These are phyloP conservation scores for Penicillium sp. DNA, from an alignment of 2,329 filamentous ascomycete genomes.

Conservation along the genomic window DNA sequence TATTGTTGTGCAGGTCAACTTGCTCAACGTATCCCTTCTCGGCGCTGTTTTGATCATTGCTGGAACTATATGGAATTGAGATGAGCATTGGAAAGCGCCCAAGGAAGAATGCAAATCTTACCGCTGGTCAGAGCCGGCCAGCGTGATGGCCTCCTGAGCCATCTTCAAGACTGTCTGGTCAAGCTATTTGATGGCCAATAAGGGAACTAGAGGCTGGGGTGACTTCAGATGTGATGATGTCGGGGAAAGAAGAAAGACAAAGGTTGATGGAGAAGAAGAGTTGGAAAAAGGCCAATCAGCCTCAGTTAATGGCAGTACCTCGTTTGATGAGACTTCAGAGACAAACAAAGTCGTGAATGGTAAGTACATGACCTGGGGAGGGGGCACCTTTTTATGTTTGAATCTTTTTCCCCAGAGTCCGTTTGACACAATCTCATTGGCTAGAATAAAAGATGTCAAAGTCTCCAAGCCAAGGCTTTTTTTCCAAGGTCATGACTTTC, in stretches of 20 bases:
- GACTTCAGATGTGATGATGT: not conserved
- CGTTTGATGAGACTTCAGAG: not conserved
- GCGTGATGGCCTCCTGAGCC: conserved; percentile 10
- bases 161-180: not conserved
- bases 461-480: not conserved
- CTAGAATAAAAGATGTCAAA: not conserved
- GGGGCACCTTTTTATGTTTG: conserved; percentile 9
- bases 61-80: conserved; percentile 4
- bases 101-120: not conserved
- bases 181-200: not conserved
- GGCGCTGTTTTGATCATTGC: conserved; percentile 5
- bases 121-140: conserved; percentile 2
- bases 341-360: not conserved
- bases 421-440: conserved; percentile 9
- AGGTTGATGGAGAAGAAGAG: not conserved
- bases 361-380: not conserved
- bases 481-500: not conserved
- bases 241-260: not conserved
- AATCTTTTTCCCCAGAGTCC: not conserved
- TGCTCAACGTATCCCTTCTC: conserved; percentile 17
- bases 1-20: conserved; percentile 23
- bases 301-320: not conserved
- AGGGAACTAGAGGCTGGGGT: not conserved
- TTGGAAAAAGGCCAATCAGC: not conserved
- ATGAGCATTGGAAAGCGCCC: not conserved